Evolutionary conservation across 2,329 filamentous ascomycete species (phyloP), one percentile per base, ranked within the genome.

Genomic region (Fusarium sp.): DNA sequence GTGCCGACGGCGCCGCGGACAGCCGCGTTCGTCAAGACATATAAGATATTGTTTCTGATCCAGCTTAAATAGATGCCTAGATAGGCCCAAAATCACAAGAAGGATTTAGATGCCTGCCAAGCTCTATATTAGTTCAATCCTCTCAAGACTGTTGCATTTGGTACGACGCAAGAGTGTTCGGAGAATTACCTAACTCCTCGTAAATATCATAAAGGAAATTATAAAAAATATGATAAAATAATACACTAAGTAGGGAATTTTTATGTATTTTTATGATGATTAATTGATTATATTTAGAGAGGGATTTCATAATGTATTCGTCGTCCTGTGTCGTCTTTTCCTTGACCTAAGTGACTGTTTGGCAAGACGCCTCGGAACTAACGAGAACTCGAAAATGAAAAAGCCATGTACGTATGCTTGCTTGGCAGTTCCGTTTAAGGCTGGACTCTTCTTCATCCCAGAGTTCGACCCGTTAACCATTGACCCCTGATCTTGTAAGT

Each of bases 1-100:
- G n/a, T 22, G 9, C 59, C 68, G 63, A 11, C 72, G 22, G 20
- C 20, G 18, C 72, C 72, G 68, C 72, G 72, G 68, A 63, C 37
- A 59, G 8, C 37, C 60, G 48, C 24, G 10, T 16, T 29, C 16
- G 24, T 50, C 5, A 18, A 50, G 45, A 52, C 18, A 52, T 29
- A 29, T 4, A 31, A n/a, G 18, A 52, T 52, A 8, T 27, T 31
- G 18, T 52, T 7, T 52, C 43, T 48, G 20, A 48, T 5, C 43
- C 43, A 52, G 24, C 27, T 13, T 20, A 24, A 24, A 24, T n/a
- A 24, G 27, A n/a, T 29, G 48, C 16, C 18, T 52, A n/a, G 48
- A 52, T 52, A n/a, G 45, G 45, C 16, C 5, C 14, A 27, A 29
- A 50, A n/a, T 27, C 24, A 50, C 6, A 27, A 24, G 45, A 50